Percentiles rank a stretch among this genome's conserved stretches.
Conservation (phyloP, 345 rosid species). For the Gossypium sturtianum region DNA sequence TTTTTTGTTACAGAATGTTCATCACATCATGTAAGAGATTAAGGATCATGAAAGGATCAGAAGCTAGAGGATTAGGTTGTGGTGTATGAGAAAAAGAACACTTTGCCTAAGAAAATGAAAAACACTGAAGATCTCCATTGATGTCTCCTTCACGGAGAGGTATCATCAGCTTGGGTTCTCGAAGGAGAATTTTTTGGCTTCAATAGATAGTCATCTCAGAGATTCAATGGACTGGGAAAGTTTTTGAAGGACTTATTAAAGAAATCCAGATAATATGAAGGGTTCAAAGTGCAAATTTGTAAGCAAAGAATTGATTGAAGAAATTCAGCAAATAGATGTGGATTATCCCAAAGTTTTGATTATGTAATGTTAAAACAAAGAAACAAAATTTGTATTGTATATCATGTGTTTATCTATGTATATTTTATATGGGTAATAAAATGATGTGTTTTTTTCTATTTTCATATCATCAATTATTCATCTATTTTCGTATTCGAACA, state of each 20-base stretch:
- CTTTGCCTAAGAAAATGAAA: slow-evolving; percentile 9
- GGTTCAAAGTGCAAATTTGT: slow-evolving; percentile 21
- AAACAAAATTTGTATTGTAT: slow-evolving; percentile 6
- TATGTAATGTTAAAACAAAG: slow-evolving; percentile 21
- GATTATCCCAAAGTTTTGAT: slow-evolving; percentile 21
- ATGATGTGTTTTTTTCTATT: neutral
- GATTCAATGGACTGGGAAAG: slow-evolving; percentile 6
- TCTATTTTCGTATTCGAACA: neutral
- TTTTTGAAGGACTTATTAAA: neutral
- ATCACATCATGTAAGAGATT: slow-evolving; percentile 72
- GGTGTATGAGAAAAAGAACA: slow-evolving; percentile 34
- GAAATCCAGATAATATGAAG: slow-evolving; percentile 8
- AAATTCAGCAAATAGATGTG: neutral
- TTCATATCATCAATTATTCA: neutral
- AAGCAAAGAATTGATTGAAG: neutral
- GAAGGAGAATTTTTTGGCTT: slow-evolving; percentile 20
- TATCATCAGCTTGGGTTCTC: slow-evolving; percentile 41
- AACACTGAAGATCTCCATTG: neutral
- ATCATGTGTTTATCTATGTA: slow-evolving; percentile 2
- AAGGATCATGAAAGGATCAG: slow-evolving; percentile 82
- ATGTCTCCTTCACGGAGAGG: neutral
- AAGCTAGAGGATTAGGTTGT: slow-evolving; percentile 69
- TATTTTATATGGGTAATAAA: neutral
- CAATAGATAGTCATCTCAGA: neutral
- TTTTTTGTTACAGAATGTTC: slow-evolving; percentile 59